Conservation (phyloP, 331 rosid species). For the Dryas integrifolia region DNA sequence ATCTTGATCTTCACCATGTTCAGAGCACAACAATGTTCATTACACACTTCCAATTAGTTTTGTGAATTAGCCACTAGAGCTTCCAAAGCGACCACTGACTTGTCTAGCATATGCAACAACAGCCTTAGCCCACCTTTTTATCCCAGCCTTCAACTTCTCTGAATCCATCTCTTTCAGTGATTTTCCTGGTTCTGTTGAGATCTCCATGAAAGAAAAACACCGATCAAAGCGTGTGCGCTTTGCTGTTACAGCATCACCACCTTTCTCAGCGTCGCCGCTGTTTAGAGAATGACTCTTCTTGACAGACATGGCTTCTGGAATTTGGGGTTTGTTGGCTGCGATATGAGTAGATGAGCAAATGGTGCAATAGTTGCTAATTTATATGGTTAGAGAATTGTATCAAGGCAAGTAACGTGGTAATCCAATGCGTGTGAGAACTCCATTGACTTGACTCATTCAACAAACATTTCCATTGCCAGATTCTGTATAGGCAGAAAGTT, state of each 20-base stretch:
- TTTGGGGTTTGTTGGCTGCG: background rate
- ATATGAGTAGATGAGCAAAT: background rate
- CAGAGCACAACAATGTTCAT: background rate
- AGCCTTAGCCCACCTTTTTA: constrained; percentile 89
- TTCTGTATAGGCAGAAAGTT: too few species aligned
- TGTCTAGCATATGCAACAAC: constrained; percentile 84
- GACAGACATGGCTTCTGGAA: constrained; percentile 52
- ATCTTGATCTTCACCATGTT: background rate
- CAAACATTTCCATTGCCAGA: background rate
- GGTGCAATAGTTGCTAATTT: background rate
- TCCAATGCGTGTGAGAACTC: constrained; percentile 47
- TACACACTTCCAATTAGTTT: background rate
- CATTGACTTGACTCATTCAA: constrained; percentile 58
- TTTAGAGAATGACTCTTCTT: constrained; percentile 66
- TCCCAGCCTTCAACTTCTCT: constrained; percentile 61
- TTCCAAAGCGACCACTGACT: constrained; percentile 56
- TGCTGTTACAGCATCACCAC: background rate
- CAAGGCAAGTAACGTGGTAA: constrained; percentile 41
- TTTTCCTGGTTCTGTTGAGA: constrained; percentile 66
- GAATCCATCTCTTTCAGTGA: constrained; percentile 73
- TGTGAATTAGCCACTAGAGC: constrained; percentile 22
- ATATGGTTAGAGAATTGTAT: constrained; percentile 28
- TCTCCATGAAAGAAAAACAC: constrained; percentile 44
- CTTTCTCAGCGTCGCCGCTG: constrained; percentile 29
- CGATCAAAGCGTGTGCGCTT: constrained; percentile 45